Base-by-base conservation (phyloP, 768 basidiomycete species). In the Hygrophorus russula region DNA sequence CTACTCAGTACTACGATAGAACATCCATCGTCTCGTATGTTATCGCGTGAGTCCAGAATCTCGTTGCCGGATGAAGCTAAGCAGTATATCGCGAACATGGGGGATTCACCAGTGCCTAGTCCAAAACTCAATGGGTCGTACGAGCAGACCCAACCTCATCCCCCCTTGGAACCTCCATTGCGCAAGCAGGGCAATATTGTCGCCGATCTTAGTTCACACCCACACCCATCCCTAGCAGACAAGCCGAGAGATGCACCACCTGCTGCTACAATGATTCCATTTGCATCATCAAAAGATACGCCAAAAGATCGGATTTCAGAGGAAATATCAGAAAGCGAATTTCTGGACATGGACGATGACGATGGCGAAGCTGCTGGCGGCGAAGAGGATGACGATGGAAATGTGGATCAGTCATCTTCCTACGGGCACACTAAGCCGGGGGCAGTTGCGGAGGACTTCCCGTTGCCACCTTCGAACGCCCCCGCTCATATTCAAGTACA, bases 11-110 rank as follows among this genome's bases (percentile, higher is more conserved):
- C 24, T 7, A 7, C 7, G 24, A 24, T 24, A 7, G 24, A 24
- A 24, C 49, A 44, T 19, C 45, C 52, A 17, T 53, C 56, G 29
- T 53, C 55, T 33, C 57, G 57, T 36, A 53, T 65, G 51, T 59
- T 69, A 0, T 57, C 65, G 8, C 53, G 80, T 43, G 80, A 80
- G 40, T 86, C 82, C 7, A 71, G 73, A 17, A 73, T 81, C 39
- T 76, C 80, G 28, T 67, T 87, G 30, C 82, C 86, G 1, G 83
- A 87, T 43, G 87, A 89, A 57, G 80, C 85, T 12, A 75, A 68
- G 49, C 76, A 73, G 38, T 87, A 84, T 53, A 80, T 85, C 44
- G 69, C 75, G 30, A 75, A 71, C 51, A 78, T 83, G 72, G 61
- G 61, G 30, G 82, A 85, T 44, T 80, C 77, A 4, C 79, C 83